Conservation (phyloP, 768 basidiomycete species). For the Suillus bovinus region DNA sequence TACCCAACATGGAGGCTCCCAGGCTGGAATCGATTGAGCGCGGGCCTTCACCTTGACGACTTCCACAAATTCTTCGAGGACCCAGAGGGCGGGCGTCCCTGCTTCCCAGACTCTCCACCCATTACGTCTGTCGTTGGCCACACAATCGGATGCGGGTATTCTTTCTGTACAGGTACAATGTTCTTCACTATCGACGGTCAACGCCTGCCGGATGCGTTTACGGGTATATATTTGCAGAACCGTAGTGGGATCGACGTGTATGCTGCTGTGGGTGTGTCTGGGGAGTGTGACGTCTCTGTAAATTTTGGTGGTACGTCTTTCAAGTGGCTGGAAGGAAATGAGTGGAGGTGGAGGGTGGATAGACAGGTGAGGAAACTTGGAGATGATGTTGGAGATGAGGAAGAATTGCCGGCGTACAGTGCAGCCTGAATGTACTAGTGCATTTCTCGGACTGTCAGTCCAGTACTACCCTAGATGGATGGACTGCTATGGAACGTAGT, state of each 20-base stretch:
- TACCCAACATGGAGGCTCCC: slow-evolving; percentile 68
- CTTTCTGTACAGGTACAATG: slow-evolving; percentile 44
- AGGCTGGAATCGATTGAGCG: slow-evolving; percentile 70
- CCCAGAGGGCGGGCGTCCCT: slow-evolving; percentile 53
- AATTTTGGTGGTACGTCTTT: slow-evolving; percentile 68
- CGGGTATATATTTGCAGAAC: slow-evolving; percentile 54
- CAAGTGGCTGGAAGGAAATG: slow-evolving; percentile 63
- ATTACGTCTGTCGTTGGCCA: slow-evolving; percentile 44
- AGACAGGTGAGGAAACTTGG: slow-evolving; percentile 55
- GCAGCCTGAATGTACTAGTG: not conserved
- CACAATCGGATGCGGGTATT: slow-evolving; percentile 64
- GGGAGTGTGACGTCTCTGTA: slow-evolving; percentile 35
- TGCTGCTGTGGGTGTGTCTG: slow-evolving; percentile 62
- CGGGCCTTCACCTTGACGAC: slow-evolving; percentile 69
- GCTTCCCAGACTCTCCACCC: slow-evolving; percentile 41
- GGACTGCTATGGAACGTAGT: not conserved
- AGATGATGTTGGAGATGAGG: slow-evolving; percentile 33
- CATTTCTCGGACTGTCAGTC: not conserved
- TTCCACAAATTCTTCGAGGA: slow-evolving; percentile 75
- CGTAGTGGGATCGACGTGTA: slow-evolving; percentile 55
- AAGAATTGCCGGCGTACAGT: slow-evolving; percentile 43
- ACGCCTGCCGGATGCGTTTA: slow-evolving; percentile 57
- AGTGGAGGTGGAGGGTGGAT: slow-evolving; percentile 66
- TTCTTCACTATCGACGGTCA: slow-evolving; percentile 69
- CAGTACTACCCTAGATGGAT: not conserved